Percentiles rank a stretch among this genome's conserved stretches.
Evolutionary conservation across 164 flowering plant species (phyloP).

Genomic region (Annona squamosa): DNA sequence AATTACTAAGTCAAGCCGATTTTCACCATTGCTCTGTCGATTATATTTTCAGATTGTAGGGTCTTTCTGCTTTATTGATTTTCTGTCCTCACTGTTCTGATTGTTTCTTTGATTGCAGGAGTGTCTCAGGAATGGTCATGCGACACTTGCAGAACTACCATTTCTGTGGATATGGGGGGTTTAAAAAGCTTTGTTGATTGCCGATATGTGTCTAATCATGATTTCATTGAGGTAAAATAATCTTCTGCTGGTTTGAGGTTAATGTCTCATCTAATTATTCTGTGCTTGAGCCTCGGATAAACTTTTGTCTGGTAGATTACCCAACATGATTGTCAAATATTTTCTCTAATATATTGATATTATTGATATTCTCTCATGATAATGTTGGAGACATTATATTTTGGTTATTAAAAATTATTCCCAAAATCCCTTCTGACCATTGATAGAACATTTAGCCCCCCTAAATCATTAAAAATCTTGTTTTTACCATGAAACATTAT

Average conservation of each 20-base stretch:
- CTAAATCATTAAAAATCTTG: no score
- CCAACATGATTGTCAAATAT: no score
- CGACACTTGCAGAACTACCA: slow-evolving; percentile 21
- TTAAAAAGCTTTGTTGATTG: slow-evolving; percentile 49
- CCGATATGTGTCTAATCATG: slow-evolving; percentile 71
- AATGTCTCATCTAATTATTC: neutral
- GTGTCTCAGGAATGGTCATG: slow-evolving; percentile 19
- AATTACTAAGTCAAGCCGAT: neutral
- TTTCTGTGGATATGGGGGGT: slow-evolving; percentile 52
- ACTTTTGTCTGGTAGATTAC: no score
- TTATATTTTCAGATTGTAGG: neutral
- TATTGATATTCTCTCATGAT: no score
- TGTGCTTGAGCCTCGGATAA: no score
- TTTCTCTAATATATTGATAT: no score
- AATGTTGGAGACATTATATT: no score
- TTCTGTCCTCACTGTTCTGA: neutral
- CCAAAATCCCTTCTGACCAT: no score
- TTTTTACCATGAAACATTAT: no score
- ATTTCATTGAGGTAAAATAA: slow-evolving; percentile 64
- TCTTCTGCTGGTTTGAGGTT: neutral
- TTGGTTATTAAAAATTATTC: no score
- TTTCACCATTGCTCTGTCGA: neutral
- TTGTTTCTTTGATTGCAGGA: slow-evolving; percentile 23
- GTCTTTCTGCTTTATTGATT: neutral
- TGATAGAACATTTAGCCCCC: no score